Evolutionary conservation across 768 basidiomycete species (phyloP), one percentile per base, ranked within the genome.

Genomic region (Boletus rex-veris): DNA sequence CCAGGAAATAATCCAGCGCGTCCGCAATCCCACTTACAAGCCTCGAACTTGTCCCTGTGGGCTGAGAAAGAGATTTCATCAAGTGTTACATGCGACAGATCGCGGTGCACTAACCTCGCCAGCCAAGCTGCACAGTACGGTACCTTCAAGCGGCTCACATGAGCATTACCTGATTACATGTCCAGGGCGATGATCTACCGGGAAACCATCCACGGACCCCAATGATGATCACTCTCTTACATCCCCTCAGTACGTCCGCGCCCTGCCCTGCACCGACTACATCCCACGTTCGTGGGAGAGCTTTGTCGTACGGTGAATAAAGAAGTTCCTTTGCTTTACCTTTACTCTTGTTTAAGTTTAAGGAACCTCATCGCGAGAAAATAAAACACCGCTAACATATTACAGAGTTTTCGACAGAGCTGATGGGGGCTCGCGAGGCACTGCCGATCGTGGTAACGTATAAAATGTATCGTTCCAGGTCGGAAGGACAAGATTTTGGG

Each of bases 181-280:
- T 57, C 15, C 24, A 53, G 31, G 52, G 51, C 8, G 10, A 50
- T 30, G 10, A 67, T 82, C 39, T 58, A 84, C 88, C 88, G 56
- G 90, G 89, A 62, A 90, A 92, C 90, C 90, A 93, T 3, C 92
- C 92, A 68, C 93, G 91, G 1, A 95, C 80, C 1, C 93, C 92
- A 58, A 96, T 90, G 14, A 92, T 79, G 3, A 89, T 88, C 0
- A 92, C 85, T 42, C 79, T 74, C 64, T 77, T 83, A 56, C 84
- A 84, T 0, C 83, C 84, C 48, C 75, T 74, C 57, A 90, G 61
- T 36, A 82, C 74, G 58, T 86, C 83, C 38, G 50, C 36, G 15
- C 21, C 33, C 30, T 46, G 43, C 36, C 53, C 52, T 56, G 71
- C 70, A 43, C 77, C 77, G 2, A 87, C 48, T 1, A 86, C 74